Evolutionary conservation across 495 filamentous ascomycete species (phyloP).

Genomic region (Penicillium malachiteum): DNA sequence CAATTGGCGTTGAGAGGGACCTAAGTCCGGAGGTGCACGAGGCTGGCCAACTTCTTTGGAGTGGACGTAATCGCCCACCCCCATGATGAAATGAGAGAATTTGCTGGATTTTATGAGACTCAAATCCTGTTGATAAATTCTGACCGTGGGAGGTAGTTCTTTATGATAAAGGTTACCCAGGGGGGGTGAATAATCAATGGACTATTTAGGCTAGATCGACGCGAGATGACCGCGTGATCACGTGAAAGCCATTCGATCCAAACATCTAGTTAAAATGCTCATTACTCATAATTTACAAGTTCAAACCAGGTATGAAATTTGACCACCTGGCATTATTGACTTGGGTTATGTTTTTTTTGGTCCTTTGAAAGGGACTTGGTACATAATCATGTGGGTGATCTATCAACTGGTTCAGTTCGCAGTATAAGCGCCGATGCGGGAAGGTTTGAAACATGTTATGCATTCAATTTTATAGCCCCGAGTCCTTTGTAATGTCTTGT

Average conservation of each 20-base stretch:
- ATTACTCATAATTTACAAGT: not conserved
- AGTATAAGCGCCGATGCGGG: no score
- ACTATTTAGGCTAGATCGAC: conserved; percentile 12
- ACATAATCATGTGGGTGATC: no score
- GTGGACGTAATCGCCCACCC: conserved; percentile 47
- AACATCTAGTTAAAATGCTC: not conserved
- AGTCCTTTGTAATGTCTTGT: no score
- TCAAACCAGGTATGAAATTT: no score
- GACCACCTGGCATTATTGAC: no score
- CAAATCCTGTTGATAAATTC: not conserved
- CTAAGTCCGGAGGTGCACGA: conserved; percentile 27
- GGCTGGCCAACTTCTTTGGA: conserved; percentile 39
- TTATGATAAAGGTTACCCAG: not conserved
- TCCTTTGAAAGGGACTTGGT: no score
- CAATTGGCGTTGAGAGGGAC: conserved; percentile 30
- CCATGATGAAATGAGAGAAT: conserved; percentile 29
- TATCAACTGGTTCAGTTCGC: no score
- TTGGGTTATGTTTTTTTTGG: no score
- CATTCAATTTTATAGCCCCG: no score
- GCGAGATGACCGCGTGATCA: conserved; percentile 34
- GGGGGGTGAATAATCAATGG: conserved; percentile 3
- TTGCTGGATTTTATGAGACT: not conserved
- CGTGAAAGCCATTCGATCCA: conserved; percentile 32
- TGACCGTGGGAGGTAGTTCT: not conserved
- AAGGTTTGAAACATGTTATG: no score